Evolutionary conservation across 805 yeast genomes (phyloP), one percentile per base, ranked within the genome.

Genomic region (Nakazawaea molendinolei): DNA sequence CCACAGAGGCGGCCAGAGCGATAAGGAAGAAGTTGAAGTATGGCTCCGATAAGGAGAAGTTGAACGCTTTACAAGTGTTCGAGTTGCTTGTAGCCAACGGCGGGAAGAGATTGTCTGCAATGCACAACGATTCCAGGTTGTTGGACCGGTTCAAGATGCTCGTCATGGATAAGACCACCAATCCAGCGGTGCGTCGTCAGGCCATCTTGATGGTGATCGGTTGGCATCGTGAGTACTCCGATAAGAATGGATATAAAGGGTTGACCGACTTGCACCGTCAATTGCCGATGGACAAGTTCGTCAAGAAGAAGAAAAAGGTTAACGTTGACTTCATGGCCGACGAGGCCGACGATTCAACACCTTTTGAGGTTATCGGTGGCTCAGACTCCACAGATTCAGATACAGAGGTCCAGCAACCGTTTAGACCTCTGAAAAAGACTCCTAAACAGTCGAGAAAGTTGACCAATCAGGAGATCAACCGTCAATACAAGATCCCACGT

Each of bases 1-100:
- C 79, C 33, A 56, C 66, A 23, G 99, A 92, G 55, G 90, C 94
- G 2, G 97, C 97, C 0, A 67, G 97, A 28, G 94, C 95, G 1
- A 61, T 92, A 16, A 71, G 98, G 34, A 92, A 92, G 65, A 77
- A 79, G 50, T 61, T 92, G 52, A 92, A 94, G 60, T 83, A 90
- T 52, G 97, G 97, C n/a, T 51, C 67, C 2, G 52, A 58, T 4
- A 58, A 62, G 14, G 81, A 80, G 45, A 95, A 85, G 53, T 48
- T 71, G 36, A 72, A 84, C 31, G 83, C 95, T 0, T 55, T 87
- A 43, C 50, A 53, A 33, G 39, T 81, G 9, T 56, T 79, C 26
- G 84, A 82, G 46, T 59, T 74, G 14, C 53, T 81, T 16, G 76
- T 82, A 2, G 69, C 74, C 24, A 79, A 79, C 50, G 60, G 80